phyloP scores from a whole-genome alignment of 2,329 filamentous ascomycete genomes.

The Aspergillus hortae region DNA sequence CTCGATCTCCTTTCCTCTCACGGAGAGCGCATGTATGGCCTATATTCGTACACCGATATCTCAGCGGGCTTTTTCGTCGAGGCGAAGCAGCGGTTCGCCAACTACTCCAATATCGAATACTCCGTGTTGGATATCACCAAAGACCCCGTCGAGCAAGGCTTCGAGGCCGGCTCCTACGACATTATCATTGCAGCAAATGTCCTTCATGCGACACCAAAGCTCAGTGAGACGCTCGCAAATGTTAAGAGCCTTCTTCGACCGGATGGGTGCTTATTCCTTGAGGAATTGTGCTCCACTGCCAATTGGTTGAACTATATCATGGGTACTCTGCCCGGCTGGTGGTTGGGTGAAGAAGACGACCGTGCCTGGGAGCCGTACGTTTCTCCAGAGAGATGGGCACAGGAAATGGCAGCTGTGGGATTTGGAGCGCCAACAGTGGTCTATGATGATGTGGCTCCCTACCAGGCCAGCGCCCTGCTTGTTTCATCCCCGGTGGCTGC shows the following conservation, averaged over 20 bases:
- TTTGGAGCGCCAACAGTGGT: slow-evolving; percentile 14
- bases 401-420: slow-evolving; percentile 15
- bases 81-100: slow-evolving; percentile 19
- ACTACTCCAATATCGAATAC: slow-evolving; percentile 24
- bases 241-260: slow-evolving; percentile 31
- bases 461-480: slow-evolving; percentile 11
- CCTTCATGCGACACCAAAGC: slow-evolving; percentile 18
- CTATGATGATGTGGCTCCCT: slow-evolving; percentile 9
- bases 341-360: slow-evolving; percentile 25
- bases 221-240: slow-evolving; percentile 23
- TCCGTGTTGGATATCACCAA: slow-evolving; percentile 27
- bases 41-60: slow-evolving; percentile 29
- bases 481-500: not conserved
- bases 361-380: slow-evolving; percentile 17
- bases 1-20: slow-evolving; percentile 9
- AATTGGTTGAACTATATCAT: slow-evolving; percentile 22
- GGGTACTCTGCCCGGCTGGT: slow-evolving; percentile 40
- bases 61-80: slow-evolving; percentile 26
- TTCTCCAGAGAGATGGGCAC: slow-evolving; percentile 12
- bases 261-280: slow-evolving; percentile 45
- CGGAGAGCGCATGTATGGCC: slow-evolving; percentile 13
- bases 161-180: slow-evolving; percentile 26
- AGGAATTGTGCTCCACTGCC: slow-evolving; percentile 30
- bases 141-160: slow-evolving; percentile 28
- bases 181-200: slow-evolving; percentile 34